Percentiles rank a stretch among this genome's conserved stretches.
These are phyloP conservation scores for Rossbeevera mucosa DNA, from an alignment of 768 basidiomycete genomes.

Conservation along the genomic window DNA sequence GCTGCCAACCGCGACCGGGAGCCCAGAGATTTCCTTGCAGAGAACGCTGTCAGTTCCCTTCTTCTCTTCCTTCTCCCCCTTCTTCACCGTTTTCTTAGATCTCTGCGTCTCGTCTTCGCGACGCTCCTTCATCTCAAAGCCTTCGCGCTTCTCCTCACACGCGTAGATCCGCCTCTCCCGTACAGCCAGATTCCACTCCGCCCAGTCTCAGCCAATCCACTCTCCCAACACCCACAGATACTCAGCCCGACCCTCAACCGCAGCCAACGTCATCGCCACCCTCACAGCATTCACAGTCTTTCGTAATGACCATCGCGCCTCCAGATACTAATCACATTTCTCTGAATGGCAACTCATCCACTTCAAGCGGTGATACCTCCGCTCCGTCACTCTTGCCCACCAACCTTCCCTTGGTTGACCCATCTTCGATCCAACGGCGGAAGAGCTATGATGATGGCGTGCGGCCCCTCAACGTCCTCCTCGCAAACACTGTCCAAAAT, in stretches of 20 bases:
- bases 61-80: neutral
- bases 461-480: constrained; percentile 36
- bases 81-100: constrained; percentile 7
- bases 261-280: constrained; percentile 15
- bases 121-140: constrained; percentile 23
- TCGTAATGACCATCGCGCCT: constrained; percentile 43
- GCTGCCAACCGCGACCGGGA: constrained; percentile 30
- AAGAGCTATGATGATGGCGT: constrained; percentile 45
- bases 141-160: constrained; percentile 12
- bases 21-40: constrained; percentile 29
- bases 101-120: constrained; percentile 22
- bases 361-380: constrained; percentile 13
- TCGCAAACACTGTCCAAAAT: constrained; percentile 16
- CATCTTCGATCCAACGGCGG: constrained; percentile 22
- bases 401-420: constrained; percentile 15
- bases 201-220: neutral
- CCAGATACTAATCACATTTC: constrained; percentile 24
- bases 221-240: constrained; percentile 20
- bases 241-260: constrained; percentile 5
- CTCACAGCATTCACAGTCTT: constrained; percentile 32
- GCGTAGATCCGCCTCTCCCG: constrained; percentile 12
- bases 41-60: constrained; percentile 38
- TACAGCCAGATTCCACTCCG: constrained; percentile 4
- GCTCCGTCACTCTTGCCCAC: constrained; percentile 11
- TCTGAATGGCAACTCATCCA: neutral